These are phyloP conservation scores for Cymbopogon flexuosus DNA, from an alignment of 202 grass and related monocot species.

Conservation along the genomic window DNA sequence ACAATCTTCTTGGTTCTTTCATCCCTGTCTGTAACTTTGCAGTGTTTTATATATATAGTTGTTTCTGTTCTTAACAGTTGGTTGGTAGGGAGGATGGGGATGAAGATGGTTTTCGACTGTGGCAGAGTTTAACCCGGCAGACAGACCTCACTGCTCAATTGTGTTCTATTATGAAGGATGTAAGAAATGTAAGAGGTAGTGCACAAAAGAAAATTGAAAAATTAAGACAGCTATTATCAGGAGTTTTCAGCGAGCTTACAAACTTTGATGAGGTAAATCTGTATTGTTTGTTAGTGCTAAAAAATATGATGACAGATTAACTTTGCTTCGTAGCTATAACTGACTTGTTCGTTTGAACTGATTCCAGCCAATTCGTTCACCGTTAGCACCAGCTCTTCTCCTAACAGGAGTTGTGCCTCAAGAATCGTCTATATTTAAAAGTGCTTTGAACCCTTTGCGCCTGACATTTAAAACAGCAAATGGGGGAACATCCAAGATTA, in stretches of 20 bases:
- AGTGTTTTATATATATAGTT: slow-evolving; percentile 12
- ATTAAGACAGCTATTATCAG: slow-evolving; percentile 78
- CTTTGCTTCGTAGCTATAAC: neutral
- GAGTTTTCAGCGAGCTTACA: slow-evolving; percentile 81
- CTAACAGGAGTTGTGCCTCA: slow-evolving; percentile 76
- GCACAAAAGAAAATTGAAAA: slow-evolving; percentile 94
- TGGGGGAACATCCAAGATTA: slow-evolving; percentile 71
- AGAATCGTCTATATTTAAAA: slow-evolving; percentile 94
- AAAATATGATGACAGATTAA: slow-evolving; percentile 16
- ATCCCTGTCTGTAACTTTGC: slow-evolving; percentile 2
- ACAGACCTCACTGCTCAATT: slow-evolving; percentile 83
- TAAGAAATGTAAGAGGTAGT: slow-evolving; percentile 72
- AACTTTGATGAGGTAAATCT: slow-evolving; percentile 85
- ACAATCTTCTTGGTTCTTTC: slow-evolving; percentile 9
- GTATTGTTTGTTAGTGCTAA: slow-evolving; percentile 13
- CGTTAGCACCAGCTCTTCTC: slow-evolving; percentile 59
- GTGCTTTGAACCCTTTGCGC: slow-evolving; percentile 75
- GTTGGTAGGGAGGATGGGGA: slow-evolving; percentile 60
- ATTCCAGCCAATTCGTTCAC: slow-evolving; percentile 93
- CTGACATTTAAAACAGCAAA: slow-evolving; percentile 90
- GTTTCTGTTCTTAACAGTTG: slow-evolving; percentile 47
- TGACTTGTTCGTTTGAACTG: slow-evolving; percentile 24
- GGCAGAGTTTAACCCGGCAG: slow-evolving; percentile 84
- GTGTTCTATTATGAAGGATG: slow-evolving; percentile 81
- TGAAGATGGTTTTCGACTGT: slow-evolving; percentile 86